Conservation (phyloP, 805 yeast genomes). For the Candida manassasensis region DNA sequence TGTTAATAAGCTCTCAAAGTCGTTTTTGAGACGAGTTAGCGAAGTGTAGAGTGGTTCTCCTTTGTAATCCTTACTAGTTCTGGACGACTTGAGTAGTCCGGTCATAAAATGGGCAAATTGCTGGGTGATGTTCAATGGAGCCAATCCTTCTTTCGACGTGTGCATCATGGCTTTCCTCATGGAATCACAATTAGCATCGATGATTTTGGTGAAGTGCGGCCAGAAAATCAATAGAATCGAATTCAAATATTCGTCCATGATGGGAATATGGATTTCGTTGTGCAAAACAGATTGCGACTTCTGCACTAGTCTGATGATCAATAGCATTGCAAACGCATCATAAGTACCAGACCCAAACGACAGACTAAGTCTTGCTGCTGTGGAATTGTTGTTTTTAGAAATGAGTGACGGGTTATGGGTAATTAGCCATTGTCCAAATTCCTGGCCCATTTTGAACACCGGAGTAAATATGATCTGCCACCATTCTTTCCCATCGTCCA, state of each 20-base stretch:
- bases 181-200: slow-evolving; percentile 74
- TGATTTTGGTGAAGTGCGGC: slow-evolving; percentile 77
- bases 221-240: slow-evolving; percentile 65
- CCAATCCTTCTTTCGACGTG: slow-evolving; percentile 23
- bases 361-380: slow-evolving; percentile 12
- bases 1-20: slow-evolving; percentile 74
- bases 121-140: slow-evolving; percentile 62
- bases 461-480: slow-evolving; percentile 32
- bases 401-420: slow-evolving; percentile 33
- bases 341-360: slow-evolving; percentile 37
- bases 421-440: slow-evolving; percentile 42
- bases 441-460: slow-evolving; percentile 40
- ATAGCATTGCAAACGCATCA: slow-evolving; percentile 76
- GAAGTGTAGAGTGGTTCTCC: slow-evolving; percentile 74
- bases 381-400: slow-evolving; percentile 25
- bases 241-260: slow-evolving; percentile 65
- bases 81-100: slow-evolving; percentile 59
- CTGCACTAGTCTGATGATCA: slow-evolving; percentile 70
- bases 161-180: slow-evolving; percentile 47
- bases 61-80: slow-evolving; percentile 19
- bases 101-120: slow-evolving; percentile 69
- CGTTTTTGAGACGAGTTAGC: slow-evolving; percentile 65
- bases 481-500: slow-evolving; percentile 26
- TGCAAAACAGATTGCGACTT: slow-evolving; percentile 61
- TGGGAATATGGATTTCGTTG: slow-evolving; percentile 60